These are phyloP conservation scores for Phytophthora pini DNA, from an alignment of 352 stramenopile genomes.

Conservation along the genomic window DNA sequence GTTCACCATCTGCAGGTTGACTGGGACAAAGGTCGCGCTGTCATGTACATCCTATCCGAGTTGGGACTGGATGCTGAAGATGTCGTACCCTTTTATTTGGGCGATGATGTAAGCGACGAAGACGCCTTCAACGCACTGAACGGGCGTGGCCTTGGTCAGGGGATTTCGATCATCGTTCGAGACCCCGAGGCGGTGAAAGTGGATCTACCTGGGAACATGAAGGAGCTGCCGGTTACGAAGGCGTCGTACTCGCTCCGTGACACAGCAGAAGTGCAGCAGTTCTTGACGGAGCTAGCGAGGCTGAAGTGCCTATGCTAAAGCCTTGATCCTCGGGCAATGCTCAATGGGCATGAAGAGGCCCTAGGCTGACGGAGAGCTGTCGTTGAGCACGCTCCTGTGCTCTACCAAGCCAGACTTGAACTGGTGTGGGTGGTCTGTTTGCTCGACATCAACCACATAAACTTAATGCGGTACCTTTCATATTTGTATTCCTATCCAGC, in stretches of 20 bases:
- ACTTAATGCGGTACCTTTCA: constrained; percentile 36
- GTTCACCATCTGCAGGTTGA: constrained; percentile 46
- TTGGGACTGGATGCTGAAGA: constrained; percentile 67
- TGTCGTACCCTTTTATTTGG: constrained; percentile 84
- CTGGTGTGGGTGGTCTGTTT: constrained; percentile 6
- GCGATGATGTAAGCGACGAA: constrained; percentile 85
- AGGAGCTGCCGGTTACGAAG: constrained; percentile 55
- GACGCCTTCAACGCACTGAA: constrained; percentile 70
- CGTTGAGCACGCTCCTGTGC: constrained; percentile 20
- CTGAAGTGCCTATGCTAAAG: constrained; percentile 49
- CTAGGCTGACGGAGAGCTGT: constrained; percentile 16
- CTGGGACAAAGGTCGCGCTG: constrained; percentile 84
- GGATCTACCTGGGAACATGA: constrained; percentile 54
- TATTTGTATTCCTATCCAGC: constrained; percentile 13
- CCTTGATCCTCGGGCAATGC: neutral
- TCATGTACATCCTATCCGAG: constrained; percentile 77
- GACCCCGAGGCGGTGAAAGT: constrained; percentile 55
- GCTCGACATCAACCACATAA: constrained; percentile 30
- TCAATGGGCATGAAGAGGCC: neutral
- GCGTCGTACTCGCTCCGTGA: constrained; percentile 66
- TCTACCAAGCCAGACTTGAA: constrained; percentile 14
- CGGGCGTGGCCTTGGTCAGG: constrained; percentile 46
- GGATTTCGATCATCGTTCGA: constrained; percentile 70
- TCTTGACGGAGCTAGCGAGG: constrained; percentile 54
- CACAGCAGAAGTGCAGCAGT: constrained; percentile 64